Evolutionary conservation across 306 rosid species (phyloP).

Genomic region (Prunus mira): DNA sequence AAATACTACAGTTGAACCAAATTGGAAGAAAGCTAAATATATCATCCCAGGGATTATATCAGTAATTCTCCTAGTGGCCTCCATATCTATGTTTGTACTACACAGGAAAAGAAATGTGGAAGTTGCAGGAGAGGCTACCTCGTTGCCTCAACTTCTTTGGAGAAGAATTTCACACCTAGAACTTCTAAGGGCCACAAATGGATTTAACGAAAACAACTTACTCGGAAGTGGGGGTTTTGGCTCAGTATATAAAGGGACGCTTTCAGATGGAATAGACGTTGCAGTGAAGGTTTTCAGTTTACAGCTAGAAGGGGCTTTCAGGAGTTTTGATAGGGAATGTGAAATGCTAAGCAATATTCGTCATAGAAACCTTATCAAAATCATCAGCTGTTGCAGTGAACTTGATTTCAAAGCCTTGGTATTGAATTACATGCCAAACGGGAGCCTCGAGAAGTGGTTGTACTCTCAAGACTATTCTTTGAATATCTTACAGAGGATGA

Average conservation of each 20-base stretch:
- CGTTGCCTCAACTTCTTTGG: not conserved
- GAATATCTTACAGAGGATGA: slow-evolving; percentile 8
- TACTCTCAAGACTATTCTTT: not conserved
- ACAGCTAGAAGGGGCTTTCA: not conserved
- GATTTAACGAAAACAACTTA: not conserved
- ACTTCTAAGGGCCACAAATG: slow-evolving; percentile 18
- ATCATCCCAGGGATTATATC: not conserved
- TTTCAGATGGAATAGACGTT: slow-evolving; percentile 8
- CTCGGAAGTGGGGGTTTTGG: slow-evolving; percentile 15
- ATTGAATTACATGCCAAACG: slow-evolving; percentile 24
- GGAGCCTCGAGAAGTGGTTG: slow-evolving; percentile 20
- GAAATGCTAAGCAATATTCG: not conserved
- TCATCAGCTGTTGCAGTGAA: slow-evolving; percentile 15
- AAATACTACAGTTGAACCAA: not conserved
- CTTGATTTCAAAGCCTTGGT: slow-evolving; percentile 20
- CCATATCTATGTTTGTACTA: not conserved
- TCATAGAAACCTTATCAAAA: slow-evolving; percentile 17
- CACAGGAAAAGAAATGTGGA: not conserved
- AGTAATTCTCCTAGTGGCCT: not conserved
- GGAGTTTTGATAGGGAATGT: slow-evolving; percentile 5
- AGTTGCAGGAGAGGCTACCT: too few relatives aligned
- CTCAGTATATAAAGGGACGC: slow-evolving; percentile 10
- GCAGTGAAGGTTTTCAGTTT: slow-evolving; percentile 27
- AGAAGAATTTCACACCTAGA: slow-evolving; percentile 16
- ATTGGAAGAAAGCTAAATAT: not conserved